Evolutionary conservation across 1,284 basidiomycete genomes (phyloP), one percentile per base, ranked within the genome.

Genomic region (Ceratobasidium sp.): DNA sequence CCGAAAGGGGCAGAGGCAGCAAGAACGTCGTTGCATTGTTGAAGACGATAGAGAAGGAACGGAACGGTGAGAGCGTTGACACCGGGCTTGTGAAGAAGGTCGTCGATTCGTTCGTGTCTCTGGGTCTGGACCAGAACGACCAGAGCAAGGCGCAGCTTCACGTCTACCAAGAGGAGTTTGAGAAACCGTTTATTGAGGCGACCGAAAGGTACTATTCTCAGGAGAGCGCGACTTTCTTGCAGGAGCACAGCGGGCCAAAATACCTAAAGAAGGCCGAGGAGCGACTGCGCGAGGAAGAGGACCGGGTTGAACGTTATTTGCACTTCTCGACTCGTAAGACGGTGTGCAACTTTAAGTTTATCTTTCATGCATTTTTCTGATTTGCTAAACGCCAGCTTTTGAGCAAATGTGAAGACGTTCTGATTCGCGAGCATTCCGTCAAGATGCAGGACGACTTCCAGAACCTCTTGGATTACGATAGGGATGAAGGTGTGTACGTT

Each of bases 241-340:
- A 91, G 1, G 90, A 92, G 80, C 97, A 96, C 83, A 92, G 89
- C 59, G 94, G 98, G 43, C 93, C 95, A 27, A 97, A 99, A 82
- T 99, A 99, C 83, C 88, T 99, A 83, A 96, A 93, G 86, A 97
- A 96, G 84, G 98, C 95, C 1, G 96, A 98, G 81, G 91, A 92
- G 79, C 89, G 98, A 37, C 84, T 99, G 74, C 88, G 90, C 76
- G 97, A 99, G 83, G 98, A 99, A 81, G 95, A 97, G 81, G 94
- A 97, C 78, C 90, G 98, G 48, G 95, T 99, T 46, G 96, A 98
- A 81, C 87, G 96, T 72, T 98, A 98, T 83, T 86, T 99, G 76
- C 94, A 98, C 83, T 91, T 90, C 48, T 90, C 90, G 79, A 97
- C 96, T 8, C 89, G 92, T 78, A 94, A 93, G 82, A 87, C 90